Base-by-base conservation (phyloP, 2,329 filamentous ascomycete genomes). In the Pseudogymnoascus sp. region DNA sequence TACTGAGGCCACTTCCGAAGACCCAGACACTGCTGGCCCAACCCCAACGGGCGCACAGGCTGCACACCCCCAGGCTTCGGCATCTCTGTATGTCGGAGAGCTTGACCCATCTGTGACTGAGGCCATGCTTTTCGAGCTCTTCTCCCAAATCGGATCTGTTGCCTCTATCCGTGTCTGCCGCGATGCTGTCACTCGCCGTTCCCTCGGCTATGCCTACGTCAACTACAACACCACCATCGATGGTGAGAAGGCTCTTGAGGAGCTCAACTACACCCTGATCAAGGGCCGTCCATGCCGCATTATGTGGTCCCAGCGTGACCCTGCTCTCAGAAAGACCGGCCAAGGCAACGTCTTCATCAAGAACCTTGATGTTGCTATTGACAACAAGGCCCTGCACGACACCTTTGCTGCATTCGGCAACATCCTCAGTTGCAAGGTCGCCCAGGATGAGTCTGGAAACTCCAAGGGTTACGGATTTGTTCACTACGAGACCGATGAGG, bases 331-430 rank as follows among this genome's bases (percentile, higher is more conserved):
- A 83, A 99, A 99, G 88, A 99, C 92, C 71, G 95, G 95, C 70
- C 92, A 97, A 81, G 95, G 95, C 77, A 99, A 99, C 76, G 93
- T 99, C 73, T 99, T 99, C 86, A 99, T 99, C 87, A 99, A 99
- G 89, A 99, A 99, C 83, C 84, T 99, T 70, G 95, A 99, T 78
- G 89, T 88, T 70, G 95, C 95, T 72, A 99, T 99, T 74, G 95
- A 99, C 82, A 99, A 99, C 89, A 99, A 99, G 87, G 95, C 95
- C 77, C 90, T 99, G 64, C 95, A 99, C 82, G 95, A 99, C 79
- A 99, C 95, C 74, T 99, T 99, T 77, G 90, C 93, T 71, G 93
- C 95, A 72, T 99, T 99, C 73, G 95, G 95, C 75, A 97, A 97
- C 86, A 99, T 99, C 73, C 84, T 99, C 70, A 96, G 90, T 82